Conservation (phyloP, 306 rosid species). For the Quercus suber region DNA sequence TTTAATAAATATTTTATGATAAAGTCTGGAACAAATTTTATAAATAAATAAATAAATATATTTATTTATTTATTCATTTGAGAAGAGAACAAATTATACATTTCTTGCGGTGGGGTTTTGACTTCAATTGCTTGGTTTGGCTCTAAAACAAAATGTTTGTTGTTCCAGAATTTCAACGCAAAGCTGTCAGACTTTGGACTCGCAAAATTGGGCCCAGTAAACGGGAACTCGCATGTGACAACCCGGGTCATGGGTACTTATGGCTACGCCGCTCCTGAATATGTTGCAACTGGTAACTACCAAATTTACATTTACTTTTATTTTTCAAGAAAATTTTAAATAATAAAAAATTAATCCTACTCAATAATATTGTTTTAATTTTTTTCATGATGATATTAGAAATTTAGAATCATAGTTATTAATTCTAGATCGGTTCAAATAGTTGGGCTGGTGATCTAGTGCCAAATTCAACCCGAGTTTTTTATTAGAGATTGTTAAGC, state of each 20-base stretch:
- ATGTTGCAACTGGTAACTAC: slow-evolving; percentile 62
- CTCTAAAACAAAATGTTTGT: not conserved
- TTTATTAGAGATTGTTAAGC: no score
- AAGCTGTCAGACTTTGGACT: slow-evolving; percentile 89
- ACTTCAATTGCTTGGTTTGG: not conserved
- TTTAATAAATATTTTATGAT: not conserved
- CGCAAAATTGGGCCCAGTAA: slow-evolving; percentile 71
- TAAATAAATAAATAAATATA: no score
- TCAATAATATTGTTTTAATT: no score
- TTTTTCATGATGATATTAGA: no score
- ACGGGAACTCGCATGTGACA: slow-evolving; percentile 67
- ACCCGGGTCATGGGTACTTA: slow-evolving; percentile 69
- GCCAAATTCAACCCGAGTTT: no score
- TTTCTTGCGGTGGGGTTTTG: not conserved
- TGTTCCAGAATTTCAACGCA: slow-evolving; percentile 47
- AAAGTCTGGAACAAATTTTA: no score
- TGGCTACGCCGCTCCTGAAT: slow-evolving; percentile 90
- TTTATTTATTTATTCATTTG: no score
- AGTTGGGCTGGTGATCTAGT: no score
- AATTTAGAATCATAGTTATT: no score
- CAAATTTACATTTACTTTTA: not conserved
- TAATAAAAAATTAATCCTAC: no score
- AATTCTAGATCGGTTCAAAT: no score
- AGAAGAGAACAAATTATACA: no score
- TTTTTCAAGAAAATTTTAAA: not conserved